A percentile compares a stretch with the other conserved stretches of the same genome.
Evolutionary conservation across 495 filamentous ascomycete genomes (phyloP).

Genomic region (Neurospora sp.): DNA sequence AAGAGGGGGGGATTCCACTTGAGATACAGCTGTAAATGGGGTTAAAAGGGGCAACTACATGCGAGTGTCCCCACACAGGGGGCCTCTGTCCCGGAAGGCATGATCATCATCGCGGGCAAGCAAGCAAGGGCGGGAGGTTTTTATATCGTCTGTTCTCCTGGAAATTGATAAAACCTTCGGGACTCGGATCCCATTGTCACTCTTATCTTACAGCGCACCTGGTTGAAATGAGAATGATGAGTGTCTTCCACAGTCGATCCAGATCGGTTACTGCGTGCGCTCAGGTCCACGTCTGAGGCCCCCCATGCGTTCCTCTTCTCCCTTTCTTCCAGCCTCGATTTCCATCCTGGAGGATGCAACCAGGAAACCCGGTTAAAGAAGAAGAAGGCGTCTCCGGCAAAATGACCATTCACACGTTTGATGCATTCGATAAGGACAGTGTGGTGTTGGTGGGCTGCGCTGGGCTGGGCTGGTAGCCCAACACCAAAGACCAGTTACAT

Average conservation of each 20-base stretch:
- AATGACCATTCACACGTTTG: background rate
- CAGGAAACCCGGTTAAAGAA: background rate
- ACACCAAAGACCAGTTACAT: background rate
- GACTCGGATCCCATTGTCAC: background rate
- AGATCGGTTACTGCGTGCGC: background rate
- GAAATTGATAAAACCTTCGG: background rate
- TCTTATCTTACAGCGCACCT: background rate
- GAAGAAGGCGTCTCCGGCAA: background rate
- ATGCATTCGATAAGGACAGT: background rate
- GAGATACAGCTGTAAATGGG: background rate
- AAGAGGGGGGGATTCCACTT: background rate
- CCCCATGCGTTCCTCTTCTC: background rate
- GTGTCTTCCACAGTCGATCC: background rate
- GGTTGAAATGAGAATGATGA: background rate
- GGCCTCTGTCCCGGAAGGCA: background rate
- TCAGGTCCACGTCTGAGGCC: background rate
- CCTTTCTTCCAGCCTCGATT: background rate
- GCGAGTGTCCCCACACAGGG: background rate
- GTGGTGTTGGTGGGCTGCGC: background rate
- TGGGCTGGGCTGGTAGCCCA: background rate
- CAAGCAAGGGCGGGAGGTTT: background rate
- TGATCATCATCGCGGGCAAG: background rate
- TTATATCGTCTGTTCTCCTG: background rate
- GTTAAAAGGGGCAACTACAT: background rate
- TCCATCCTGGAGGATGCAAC: background rate